phyloP scores from a whole-genome alignment of 2,329 filamentous ascomycete species.

The Venturiaceae sp. region DNA sequence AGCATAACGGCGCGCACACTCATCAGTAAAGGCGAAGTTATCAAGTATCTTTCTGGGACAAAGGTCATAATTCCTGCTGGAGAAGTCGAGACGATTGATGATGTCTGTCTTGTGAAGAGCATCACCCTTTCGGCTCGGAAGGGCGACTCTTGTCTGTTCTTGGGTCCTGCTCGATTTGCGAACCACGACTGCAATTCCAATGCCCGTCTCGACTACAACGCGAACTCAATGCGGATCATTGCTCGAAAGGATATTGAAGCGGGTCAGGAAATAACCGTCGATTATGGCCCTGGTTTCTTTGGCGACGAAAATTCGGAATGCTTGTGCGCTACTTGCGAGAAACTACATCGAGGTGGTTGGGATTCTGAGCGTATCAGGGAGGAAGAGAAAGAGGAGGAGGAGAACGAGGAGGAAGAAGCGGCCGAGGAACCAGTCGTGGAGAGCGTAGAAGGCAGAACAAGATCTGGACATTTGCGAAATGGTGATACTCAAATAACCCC shows the following conservation, averaged over 20 bases:
- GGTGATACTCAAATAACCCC: background rate
- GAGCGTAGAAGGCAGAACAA: background rate
- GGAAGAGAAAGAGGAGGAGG: conserved; percentile 19
- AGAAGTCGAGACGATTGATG: conserved; percentile 73
- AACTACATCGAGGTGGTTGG: conserved; percentile 72
- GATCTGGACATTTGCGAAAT: background rate
- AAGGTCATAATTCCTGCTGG: conserved; percentile 88
- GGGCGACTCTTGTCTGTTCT: conserved; percentile 83
- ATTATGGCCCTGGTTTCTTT: conserved; percentile 93
- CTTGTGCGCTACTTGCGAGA: conserved; percentile 80
- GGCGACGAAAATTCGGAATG: conserved; percentile 93
- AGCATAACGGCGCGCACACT: conserved; percentile 70
- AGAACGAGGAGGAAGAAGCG: conserved; percentile 17
- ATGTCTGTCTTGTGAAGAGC: conserved; percentile 86
- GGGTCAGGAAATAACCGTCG: conserved; percentile 94
- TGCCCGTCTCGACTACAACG: conserved; percentile 70
- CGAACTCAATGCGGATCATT: conserved; percentile 83
- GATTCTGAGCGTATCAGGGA: conserved; percentile 36
- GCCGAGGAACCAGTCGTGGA: conserved; percentile 10
- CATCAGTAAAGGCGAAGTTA: conserved; percentile 72
- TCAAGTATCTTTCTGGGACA: conserved; percentile 86
- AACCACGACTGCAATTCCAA: conserved; percentile 97
- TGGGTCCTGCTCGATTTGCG: conserved; percentile 90
- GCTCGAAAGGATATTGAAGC: conserved; percentile 71
- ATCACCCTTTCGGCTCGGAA: conserved; percentile 90